Evolutionary conservation across 352 stramenopile species (phyloP), one percentile per base, ranked within the genome.

Genomic region (Phytophthora agathidicida): DNA sequence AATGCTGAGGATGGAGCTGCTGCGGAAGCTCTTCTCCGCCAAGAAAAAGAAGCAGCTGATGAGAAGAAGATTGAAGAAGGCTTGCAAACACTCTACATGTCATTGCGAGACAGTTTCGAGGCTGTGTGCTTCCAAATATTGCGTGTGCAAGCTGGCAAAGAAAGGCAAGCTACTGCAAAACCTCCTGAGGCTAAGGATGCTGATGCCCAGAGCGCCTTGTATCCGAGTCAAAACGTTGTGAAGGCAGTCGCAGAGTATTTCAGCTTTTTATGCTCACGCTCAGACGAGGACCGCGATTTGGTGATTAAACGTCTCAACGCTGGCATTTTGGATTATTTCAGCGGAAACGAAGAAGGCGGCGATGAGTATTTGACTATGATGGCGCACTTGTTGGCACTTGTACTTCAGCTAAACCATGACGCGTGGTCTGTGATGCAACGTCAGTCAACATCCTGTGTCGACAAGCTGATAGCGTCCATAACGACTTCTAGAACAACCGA

Each of bases 161-260:
- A 70, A 27, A 63, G 44, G 27, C 22, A 30, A 9, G 44, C 62
- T 7, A 20, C 30, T 45, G 19, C 26, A 38, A 59, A 63, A 20
- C 30, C 11, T 31, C 27, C 19, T 2, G 26, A 22, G 10, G n/a
- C 11, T 3, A 56, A 46, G 5, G 44, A 48, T 30, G 38, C 26
- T 22, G 57, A 69, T 23, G 27, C 22, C 30, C 13, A n/a, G 11
- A 50, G 24, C 22, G 55, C 45, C 27, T 47, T 69, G 36, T 80
- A 78, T 43, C 62, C 67, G 2, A 60, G 77, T 10, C 74, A 89
- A 43, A 58, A 73, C 11, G 66, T 94, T 19, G 79, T 88, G 5
- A 79, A 80, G 22, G 52, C 65, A 10, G 68, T 95, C 17, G 80
- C 86, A 16, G 75, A 94, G 31, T 85, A 92, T 49, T 79, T 95